These are phyloP conservation scores for Eudorina sp. DNA, from an alignment of 139 green algal genomes.

Conservation along the genomic window DNA sequence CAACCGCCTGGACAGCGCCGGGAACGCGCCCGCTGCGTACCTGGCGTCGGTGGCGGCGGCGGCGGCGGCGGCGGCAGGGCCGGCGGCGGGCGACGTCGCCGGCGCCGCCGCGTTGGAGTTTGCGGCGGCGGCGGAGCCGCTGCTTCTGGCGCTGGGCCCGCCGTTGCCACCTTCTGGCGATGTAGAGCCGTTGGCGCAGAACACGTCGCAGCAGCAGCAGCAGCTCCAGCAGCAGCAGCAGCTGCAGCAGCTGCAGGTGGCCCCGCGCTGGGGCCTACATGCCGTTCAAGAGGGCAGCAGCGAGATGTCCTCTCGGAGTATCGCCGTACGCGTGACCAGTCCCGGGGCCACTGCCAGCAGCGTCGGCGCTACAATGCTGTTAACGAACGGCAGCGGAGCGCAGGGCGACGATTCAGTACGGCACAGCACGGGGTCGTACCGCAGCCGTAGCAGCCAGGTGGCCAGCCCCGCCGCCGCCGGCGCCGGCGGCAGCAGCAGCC, in stretches of 20 bases:
- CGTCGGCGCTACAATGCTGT: no score
- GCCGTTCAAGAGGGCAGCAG: neutral
- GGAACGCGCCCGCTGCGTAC: neutral
- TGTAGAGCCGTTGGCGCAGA: no score
- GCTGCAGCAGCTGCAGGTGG: neutral
- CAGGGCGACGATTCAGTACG: no score
- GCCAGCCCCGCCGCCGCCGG: neutral
- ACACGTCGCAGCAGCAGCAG: neutral
- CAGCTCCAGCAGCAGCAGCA: neutral
- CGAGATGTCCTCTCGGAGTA: neutral
- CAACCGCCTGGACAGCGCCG: neutral
- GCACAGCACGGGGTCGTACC: no score
- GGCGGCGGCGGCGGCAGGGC: neutral
- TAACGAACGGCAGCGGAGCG: no score
- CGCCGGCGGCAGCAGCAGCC: no score
- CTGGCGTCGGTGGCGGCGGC: neutral
- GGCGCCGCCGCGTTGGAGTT: neutral
- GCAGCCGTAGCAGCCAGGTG: neutral
- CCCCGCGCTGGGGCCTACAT: neutral
- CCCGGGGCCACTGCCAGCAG: neutral
- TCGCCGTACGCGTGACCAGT: neutral
- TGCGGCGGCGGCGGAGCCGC: neutral
- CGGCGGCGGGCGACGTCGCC: neutral
- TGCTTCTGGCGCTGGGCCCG: neutral
- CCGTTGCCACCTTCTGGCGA: no score